phyloP scores from a whole-genome alignment of 306 rosid genomes.

The Sicyos edulis region DNA sequence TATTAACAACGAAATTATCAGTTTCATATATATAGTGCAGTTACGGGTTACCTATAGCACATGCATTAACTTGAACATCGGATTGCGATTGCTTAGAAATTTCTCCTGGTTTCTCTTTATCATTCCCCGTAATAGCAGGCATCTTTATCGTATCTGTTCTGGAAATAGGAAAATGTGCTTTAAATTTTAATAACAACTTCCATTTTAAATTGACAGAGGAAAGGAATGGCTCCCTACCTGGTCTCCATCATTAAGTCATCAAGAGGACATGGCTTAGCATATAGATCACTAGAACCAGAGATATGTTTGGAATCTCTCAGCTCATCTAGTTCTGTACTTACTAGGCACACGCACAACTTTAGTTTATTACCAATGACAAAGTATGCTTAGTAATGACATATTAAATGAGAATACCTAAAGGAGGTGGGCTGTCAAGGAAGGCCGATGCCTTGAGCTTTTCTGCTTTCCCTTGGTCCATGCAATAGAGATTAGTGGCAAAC shows the following conservation, averaged over 20 bases:
- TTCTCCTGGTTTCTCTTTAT: conserved; percentile 24
- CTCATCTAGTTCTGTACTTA: conserved; percentile 39
- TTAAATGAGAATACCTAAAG: conserved; percentile 38
- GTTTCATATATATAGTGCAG: conserved; percentile 9
- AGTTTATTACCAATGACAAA: conserved; percentile 17
- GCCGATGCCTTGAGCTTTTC: conserved; percentile 28
- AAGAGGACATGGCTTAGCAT: conserved; percentile 23
- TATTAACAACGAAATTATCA: background rate
- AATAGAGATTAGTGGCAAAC: conserved; percentile 35
- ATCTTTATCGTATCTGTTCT: conserved; percentile 39
- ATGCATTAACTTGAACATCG: conserved; percentile 31
- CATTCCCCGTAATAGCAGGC: conserved; percentile 31
- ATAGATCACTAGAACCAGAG: conserved; percentile 21
- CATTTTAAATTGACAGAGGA: conserved; percentile 16
- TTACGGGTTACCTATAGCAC: conserved; percentile 55
- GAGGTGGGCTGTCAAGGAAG: conserved; percentile 28
- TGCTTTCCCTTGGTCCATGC: conserved; percentile 31
- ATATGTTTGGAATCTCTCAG: conserved; percentile 30
- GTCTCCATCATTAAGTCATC: conserved; percentile 32
- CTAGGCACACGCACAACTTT: conserved; percentile 13
- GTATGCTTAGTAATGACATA: conserved; percentile 16
- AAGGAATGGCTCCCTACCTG: conserved; percentile 36
- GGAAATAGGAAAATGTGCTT: conserved; percentile 22
- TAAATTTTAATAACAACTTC: background rate
- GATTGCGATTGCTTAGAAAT: conserved; percentile 28